phyloP scores from a whole-genome alignment of 257 asterid genomes.

The Gardenia jasminoides region DNA sequence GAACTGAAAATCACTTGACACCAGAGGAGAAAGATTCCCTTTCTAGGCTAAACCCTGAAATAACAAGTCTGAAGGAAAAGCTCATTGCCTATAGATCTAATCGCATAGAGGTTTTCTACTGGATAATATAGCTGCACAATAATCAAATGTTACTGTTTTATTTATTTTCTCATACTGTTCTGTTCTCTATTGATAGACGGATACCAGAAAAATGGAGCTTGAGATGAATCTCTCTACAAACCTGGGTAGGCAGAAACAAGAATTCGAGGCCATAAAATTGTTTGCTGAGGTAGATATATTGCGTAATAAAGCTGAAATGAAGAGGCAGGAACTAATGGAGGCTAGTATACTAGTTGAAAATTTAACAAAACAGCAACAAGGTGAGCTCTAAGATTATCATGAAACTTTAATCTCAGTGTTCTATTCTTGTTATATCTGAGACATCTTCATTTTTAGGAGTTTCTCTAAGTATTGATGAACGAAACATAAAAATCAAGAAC shows the following conservation, averaged over 20 bases:
- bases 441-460: conserved; percentile 49
- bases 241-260: conserved; percentile 91
- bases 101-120: conserved; percentile 80
- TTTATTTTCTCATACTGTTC: conserved; percentile 6
- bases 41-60: conserved; percentile 88
- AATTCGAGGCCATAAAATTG: conserved; percentile 73
- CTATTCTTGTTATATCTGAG: conserved; percentile 14
- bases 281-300: conserved; percentile 67
- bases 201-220: conserved; percentile 89
- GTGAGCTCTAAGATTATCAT: conserved; percentile 40
- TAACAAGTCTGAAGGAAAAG: conserved; percentile 73
- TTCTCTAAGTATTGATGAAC: conserved; percentile 51
- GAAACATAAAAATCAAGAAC: conserved; percentile 57
- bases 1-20: conserved; percentile 96
- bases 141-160: conserved; percentile 14
- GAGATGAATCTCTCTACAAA: conserved; percentile 96
- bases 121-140: conserved; percentile 13
- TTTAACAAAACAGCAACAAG: conserved; percentile 63
- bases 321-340: conserved; percentile 73
- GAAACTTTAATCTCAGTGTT: conserved; percentile 15
- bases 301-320: conserved; percentile 73
- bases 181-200: conserved; percentile 54
- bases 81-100: conserved; percentile 64
- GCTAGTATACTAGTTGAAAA: conserved; percentile 56
- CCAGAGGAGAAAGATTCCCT: conserved; percentile 79